Base-by-base conservation (phyloP, 2,329 filamentous ascomycete species). In the Xylaria sp. region DNA sequence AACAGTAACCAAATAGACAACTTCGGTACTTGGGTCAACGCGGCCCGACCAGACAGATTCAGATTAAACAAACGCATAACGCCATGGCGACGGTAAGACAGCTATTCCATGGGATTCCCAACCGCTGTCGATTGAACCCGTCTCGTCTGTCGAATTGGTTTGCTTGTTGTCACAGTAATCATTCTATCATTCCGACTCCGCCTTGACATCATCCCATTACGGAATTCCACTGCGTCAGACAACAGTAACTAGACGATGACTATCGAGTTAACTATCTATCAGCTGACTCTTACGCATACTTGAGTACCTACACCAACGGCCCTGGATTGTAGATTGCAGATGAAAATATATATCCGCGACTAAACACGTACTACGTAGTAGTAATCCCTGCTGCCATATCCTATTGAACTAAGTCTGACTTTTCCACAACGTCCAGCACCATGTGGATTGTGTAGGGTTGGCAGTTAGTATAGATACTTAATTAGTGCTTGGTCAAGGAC, bases 1-100 rank as follows among this genome's bases (percentile, higher is more conserved):
- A 64, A 64, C 50, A 69, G 60, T 67, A 63, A 57, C 48, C 58
- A 20, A 50, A 48, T 39, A 20, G 55, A 55, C 46, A 37, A n/a
- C 15, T 39, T 46, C 48, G 9, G 18, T 31, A 3, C 20, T 12
- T 37, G 18, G 31, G 28, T 39, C 20, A 51, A 58, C 4, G 46
- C 46, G 20, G 55, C 23, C 55, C 28, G 46, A 55, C 39, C 55
- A 60, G 39, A 57, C n/a, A 46, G 50, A 61, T 51, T 44, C n/a
- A 51, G 50, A 61, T 51, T 44, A 60, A 31, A 56, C 34, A 61
- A 51, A 65, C 23, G 50, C 37, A 50, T 34, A 25, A 61, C 41
- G 61, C 34, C 15, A 44, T 56, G 61, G 31, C n/a, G 28, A 48
- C 28, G 25, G 20, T 20, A 48, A 41, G 52, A n/a, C 41, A 25